phyloP scores from a whole-genome alignment of 208 protist genomes.

The Lotmaria passim region DNA sequence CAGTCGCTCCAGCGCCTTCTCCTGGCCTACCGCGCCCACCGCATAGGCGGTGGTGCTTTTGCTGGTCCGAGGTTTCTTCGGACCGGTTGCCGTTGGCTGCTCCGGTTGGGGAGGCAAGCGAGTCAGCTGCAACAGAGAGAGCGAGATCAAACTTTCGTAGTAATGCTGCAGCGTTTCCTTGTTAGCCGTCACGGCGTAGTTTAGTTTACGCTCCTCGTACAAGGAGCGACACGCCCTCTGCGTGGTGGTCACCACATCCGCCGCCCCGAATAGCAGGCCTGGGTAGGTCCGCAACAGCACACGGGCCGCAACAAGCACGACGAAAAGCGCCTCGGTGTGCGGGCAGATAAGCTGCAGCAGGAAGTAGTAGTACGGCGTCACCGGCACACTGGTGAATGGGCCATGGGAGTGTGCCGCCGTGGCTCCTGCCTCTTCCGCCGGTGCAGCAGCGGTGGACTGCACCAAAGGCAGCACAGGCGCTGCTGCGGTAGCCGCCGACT shows the following conservation, averaged over 20 bases:
- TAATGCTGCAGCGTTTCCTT: conserved; percentile 60
- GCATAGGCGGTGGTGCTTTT: conserved; percentile 15
- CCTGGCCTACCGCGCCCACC: conserved; percentile 15
- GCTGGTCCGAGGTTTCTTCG: conserved; percentile 2
- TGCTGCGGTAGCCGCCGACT: neutral
- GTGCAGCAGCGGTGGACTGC: neutral
- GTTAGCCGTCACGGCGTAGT: conserved; percentile 48
- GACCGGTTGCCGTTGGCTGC: neutral
- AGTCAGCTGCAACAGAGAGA: conserved; percentile 26
- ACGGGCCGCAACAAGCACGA: conserved; percentile 28
- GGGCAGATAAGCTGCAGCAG: conserved; percentile 59
- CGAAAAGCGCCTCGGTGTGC: conserved; percentile 59
- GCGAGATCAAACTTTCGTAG: conserved; percentile 30
- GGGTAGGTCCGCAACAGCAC: conserved; percentile 35
- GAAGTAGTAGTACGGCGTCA: conserved; percentile 58
- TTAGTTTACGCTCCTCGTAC: conserved; percentile 30
- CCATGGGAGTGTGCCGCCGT: neutral
- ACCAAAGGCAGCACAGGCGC: too few relatives aligned
- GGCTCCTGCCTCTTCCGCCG: neutral
- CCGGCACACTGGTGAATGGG: conserved; percentile 28
- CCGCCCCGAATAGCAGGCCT: conserved; percentile 20
- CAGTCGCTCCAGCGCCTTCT: conserved; percentile 30
- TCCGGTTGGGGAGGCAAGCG: neutral
- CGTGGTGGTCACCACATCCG: conserved; percentile 27
- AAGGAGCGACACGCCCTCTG: conserved; percentile 26